Evolutionary conservation across 2,329 filamentous ascomycete genomes (phyloP).

Genomic region (Paraconiothyrium brasiliense): DNA sequence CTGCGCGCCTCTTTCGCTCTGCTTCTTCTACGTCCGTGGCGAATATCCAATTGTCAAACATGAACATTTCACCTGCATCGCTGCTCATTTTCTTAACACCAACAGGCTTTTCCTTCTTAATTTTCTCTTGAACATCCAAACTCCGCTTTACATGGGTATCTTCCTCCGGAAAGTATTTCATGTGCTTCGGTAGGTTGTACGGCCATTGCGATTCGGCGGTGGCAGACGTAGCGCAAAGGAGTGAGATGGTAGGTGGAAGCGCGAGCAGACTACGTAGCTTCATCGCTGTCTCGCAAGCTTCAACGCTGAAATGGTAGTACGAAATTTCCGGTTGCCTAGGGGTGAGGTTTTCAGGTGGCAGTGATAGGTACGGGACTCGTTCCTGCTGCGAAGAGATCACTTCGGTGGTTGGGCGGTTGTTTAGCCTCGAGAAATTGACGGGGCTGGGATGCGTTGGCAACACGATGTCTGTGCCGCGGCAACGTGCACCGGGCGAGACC

Average conservation of each 20-base stretch:
- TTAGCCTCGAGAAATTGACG: constrained; percentile 39
- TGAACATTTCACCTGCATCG: constrained; percentile 78
- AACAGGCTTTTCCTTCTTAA: constrained; percentile 60
- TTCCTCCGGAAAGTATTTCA: constrained; percentile 60
- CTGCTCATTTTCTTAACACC: constrained; percentile 77
- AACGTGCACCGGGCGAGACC: constrained; percentile 20
- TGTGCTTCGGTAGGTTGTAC: constrained; percentile 56
- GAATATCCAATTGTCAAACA: constrained; percentile 70
- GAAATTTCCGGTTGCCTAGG: constrained; percentile 3
- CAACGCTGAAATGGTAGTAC: background rate
- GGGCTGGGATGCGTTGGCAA: constrained; percentile 47
- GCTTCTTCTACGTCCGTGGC: constrained; percentile 34
- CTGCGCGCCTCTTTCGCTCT: constrained; percentile 12
- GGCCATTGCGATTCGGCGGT: constrained; percentile 54
- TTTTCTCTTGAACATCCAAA: constrained; percentile 51
- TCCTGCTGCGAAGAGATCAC: constrained; percentile 14
- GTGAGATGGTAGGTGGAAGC: constrained; percentile 41
- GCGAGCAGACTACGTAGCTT: constrained; percentile 38
- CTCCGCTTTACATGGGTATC: constrained; percentile 54
- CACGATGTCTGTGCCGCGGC: constrained; percentile 32
- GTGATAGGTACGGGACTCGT: constrained; percentile 10
- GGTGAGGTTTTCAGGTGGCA: constrained; percentile 24
- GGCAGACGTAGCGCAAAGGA: constrained; percentile 36
- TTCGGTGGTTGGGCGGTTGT: constrained; percentile 40
- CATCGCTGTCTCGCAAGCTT: constrained; percentile 27